Evolutionary conservation across 1,139 yeast species (phyloP).

Genomic region (Pichia sp.): DNA sequence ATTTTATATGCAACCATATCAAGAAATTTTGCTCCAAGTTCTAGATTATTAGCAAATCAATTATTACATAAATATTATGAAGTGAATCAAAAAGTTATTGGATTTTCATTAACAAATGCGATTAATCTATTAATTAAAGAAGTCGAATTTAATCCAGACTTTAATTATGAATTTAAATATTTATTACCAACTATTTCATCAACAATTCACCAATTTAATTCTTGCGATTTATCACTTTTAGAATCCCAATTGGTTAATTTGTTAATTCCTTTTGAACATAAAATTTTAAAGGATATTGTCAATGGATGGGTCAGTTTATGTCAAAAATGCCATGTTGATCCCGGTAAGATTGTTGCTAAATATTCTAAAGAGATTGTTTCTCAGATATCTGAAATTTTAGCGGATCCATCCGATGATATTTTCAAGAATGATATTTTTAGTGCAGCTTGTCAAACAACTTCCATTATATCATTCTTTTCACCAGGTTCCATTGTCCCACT

Average conservation of each 20-base stretch:
- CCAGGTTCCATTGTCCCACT: constrained; percentile 55
- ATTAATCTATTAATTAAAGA: constrained; percentile 24
- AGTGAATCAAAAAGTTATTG: constrained; percentile 26
- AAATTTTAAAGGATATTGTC: constrained; percentile 29
- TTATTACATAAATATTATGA: constrained; percentile 28
- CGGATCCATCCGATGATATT: constrained; percentile 24
- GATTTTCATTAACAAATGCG: constrained; percentile 27
- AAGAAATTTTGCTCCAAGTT: constrained; percentile 31
- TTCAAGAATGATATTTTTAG: constrained; percentile 27
- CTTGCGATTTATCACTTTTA: constrained; percentile 31
- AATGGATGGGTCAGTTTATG: constrained; percentile 80
- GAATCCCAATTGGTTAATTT: constrained; percentile 39
- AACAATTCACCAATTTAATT: constrained; percentile 33
- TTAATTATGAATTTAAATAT: constrained; percentile 28
- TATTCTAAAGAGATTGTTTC: constrained; percentile 37
- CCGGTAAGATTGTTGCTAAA: constrained; percentile 48
- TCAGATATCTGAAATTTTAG: constrained; percentile 15
- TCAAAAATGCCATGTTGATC: constrained; percentile 56
- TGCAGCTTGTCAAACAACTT: constrained; percentile 53
- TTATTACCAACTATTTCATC: constrained; percentile 41
- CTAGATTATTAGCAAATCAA: constrained; percentile 32
- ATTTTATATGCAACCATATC: constrained; percentile 43
- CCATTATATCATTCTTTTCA: constrained; percentile 64
- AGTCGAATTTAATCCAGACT: constrained; percentile 7
- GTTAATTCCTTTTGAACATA: constrained; percentile 50